These are phyloP conservation scores for Fusarium palustre DNA, from an alignment of 2,329 filamentous ascomycete genomes.

Conservation along the genomic window DNA sequence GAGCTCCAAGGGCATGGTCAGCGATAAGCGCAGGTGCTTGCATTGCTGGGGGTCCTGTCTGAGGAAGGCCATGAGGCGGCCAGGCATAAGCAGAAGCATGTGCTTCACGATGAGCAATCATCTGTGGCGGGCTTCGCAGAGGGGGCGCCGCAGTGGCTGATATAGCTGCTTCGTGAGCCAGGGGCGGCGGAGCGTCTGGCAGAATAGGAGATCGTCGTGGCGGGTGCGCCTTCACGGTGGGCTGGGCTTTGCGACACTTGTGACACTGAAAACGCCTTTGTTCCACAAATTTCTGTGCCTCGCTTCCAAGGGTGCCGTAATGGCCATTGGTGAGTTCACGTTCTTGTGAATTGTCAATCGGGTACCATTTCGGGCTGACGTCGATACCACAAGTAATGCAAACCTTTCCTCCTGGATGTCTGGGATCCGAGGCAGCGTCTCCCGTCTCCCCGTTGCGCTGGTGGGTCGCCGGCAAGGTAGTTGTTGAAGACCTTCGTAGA, in stretches of 20 bases:
- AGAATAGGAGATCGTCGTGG: constrained; percentile 37
- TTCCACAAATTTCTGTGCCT: constrained; percentile 69
- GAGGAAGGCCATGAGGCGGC: constrained; percentile 44
- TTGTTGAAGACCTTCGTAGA: constrained; percentile 68
- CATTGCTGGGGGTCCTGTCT: constrained; percentile 40
- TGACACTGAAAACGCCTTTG: constrained; percentile 78
- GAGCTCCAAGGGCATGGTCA: constrained; percentile 47
- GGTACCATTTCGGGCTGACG: constrained; percentile 80
- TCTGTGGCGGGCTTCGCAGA: constrained; percentile 48
- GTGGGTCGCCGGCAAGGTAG: constrained; percentile 51
- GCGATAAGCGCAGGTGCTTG: constrained; percentile 42
- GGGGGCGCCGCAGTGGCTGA: constrained; percentile 40
- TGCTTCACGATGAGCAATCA: constrained; percentile 45
- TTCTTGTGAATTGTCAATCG: constrained; percentile 65
- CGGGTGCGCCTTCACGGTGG: constrained; percentile 54
- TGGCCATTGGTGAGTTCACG: constrained; percentile 65
- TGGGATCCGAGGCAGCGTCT: constrained; percentile 45
- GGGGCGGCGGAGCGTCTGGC: constrained; percentile 39
- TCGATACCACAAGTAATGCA: constrained; percentile 76
- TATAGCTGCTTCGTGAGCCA: constrained; percentile 33
- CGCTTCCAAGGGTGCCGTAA: constrained; percentile 62
- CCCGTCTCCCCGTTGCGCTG: constrained; percentile 45
- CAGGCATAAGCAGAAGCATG: constrained; percentile 44
- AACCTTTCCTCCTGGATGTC: constrained; percentile 62
- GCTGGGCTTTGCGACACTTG: constrained; percentile 73